Evolutionary conservation across 2,329 filamentous ascomycete species (phyloP), one percentile per base, ranked within the genome.

Genomic region (Ophiosphaerella narmari): DNA sequence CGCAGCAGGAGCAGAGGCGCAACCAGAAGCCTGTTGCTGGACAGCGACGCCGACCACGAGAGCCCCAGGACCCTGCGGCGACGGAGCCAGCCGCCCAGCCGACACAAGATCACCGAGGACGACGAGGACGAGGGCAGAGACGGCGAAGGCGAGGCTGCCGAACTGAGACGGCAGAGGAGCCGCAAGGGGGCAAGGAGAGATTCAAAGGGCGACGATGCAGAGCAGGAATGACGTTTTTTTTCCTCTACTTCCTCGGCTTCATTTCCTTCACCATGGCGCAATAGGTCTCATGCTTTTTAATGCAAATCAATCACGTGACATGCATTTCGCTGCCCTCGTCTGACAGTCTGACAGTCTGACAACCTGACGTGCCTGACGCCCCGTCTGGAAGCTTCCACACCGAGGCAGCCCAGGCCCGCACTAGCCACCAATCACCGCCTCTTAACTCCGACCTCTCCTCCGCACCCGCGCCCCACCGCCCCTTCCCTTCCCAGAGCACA

Each of bases 81-180:
- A 70, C 73, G 55, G 50, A 71, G 59, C 50, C 68, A 41, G 44
- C 69, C 70, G 21, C 68, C 69, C 4, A 72, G 68, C 55, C 60
- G 70, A 43, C 57, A 62, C 39, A 65, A 72, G 50, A 44, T 58
- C 3, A 55, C 61, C 11, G 55, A 36, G 4, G 51, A 51, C 16
- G 58, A 59, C 9, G 56, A 61, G 9, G 53, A 56, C 18, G 18
- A 21, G 18, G 18, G 18, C 18, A 21, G 18, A 21, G 18, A 21
- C 18, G 18, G 18, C 18, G 18, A 21, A 21, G 18, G 18, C 18
- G 18, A 21, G 4, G 18, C 18, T 14, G 54, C 39, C 2, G 55
- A 61, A 36, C 35, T 69, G n/a, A 64, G 76, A 48, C 56, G 72
- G 50, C 67, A 72, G 55, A 67, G 75, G 46, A 78, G 68, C 44